Evolutionary conservation across 495 filamentous ascomycete genomes (phyloP).

Genomic region (Hypomontagnella submonticulosa): DNA sequence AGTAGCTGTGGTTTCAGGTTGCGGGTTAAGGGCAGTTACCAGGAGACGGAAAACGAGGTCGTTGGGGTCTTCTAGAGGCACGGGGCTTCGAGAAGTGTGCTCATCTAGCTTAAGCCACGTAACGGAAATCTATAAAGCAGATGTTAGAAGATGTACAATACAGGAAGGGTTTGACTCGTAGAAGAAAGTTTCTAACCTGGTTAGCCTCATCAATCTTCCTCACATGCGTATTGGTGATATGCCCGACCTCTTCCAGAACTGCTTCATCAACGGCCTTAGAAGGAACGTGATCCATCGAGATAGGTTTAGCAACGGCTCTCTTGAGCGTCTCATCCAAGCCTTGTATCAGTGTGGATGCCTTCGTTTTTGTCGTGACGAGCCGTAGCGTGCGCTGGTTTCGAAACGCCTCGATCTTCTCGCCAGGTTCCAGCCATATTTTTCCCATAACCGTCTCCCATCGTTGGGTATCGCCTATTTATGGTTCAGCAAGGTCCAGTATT

Average conservation of each 20-base stretch:
- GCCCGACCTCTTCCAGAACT: conserved; percentile 53
- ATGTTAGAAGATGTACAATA: conserved; percentile 28
- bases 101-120: conserved; percentile 53
- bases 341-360: conserved; percentile 48
- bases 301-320: neutral
- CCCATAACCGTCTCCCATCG: conserved; percentile 49
- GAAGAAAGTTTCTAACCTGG: conserved; percentile 33
- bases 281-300: conserved; percentile 33
- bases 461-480: conserved; percentile 47
- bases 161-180: neutral
- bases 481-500: conserved; percentile 14
- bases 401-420: conserved; percentile 50
- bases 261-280: conserved; percentile 32
- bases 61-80: conserved; percentile 39
- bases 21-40: conserved; percentile 48
- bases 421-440: conserved; percentile 42
- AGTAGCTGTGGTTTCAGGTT: conserved; percentile 33
- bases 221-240: conserved; percentile 57
- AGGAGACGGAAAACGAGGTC: conserved; percentile 59
- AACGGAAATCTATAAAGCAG: conserved; percentile 42
- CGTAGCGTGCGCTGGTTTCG: conserved; percentile 42
- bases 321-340: conserved; percentile 42
- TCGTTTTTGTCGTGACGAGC: conserved; percentile 50
- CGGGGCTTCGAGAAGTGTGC: conserved; percentile 19
- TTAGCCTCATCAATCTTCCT: conserved; percentile 30